These are phyloP conservation scores for Saccharomyces hybrid DNA, from an alignment of 1,139 yeast genomes.

Conservation along the genomic window DNA sequence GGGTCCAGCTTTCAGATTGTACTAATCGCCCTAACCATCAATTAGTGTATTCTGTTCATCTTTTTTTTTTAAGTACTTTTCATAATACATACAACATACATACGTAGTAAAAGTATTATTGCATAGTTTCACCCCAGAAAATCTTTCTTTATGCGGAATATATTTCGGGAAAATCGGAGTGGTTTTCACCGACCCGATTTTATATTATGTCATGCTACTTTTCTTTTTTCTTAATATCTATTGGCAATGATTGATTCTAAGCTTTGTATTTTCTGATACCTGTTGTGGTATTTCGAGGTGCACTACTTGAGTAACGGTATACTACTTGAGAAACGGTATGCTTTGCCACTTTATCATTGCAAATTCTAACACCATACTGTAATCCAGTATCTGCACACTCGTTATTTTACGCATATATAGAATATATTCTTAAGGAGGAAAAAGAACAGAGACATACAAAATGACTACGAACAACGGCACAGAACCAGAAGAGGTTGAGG, in stretches of 20 bases:
- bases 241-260: background rate
- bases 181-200: background rate
- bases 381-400: too few relatives aligned
- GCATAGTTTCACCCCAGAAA: background rate
- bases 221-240: background rate
- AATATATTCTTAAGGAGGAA: too few relatives aligned
- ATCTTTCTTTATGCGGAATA: background rate
- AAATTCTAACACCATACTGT: too few relatives aligned
- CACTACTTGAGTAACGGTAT: background rate
- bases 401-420: too few relatives aligned
- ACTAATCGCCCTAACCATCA: constrained; percentile 42
- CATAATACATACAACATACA: background rate
- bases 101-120: background rate
- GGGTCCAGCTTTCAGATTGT: constrained; percentile 99
- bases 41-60: too few relatives aligned
- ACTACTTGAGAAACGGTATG: too few relatives aligned
- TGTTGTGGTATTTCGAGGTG: too few relatives aligned
- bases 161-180: background rate
- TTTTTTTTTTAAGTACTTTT: background rate
- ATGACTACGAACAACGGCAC: background rate
- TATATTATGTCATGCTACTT: background rate
- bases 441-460: too few relatives aligned
- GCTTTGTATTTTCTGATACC: background rate
- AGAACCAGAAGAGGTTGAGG: background rate
- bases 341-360: too few relatives aligned